Conservation (phyloP, 371 early-diverging fungal species). For the Rhizomucor pusillus region DNA sequence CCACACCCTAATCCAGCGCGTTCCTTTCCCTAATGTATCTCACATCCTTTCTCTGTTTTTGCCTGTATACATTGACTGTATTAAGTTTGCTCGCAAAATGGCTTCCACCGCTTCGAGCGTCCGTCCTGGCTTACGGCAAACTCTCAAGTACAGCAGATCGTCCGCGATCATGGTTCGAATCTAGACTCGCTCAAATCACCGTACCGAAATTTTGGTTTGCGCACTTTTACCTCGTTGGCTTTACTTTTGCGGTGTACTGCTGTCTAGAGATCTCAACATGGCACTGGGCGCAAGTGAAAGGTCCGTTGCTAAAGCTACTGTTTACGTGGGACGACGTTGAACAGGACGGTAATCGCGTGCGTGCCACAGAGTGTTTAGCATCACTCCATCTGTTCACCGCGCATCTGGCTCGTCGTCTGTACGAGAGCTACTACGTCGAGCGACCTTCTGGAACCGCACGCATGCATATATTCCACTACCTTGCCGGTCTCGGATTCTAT, state of each 20-base stretch:
- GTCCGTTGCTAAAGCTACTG: conserved; percentile 16
- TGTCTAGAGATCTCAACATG: conserved; percentile 15
- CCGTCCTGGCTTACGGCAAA: conserved; percentile 47
- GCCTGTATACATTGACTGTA: conserved; percentile 13
- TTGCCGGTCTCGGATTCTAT: conserved; percentile 70
- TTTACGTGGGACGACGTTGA: conserved; percentile 17
- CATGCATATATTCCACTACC: conserved; percentile 71
- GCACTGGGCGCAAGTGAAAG: not conserved
- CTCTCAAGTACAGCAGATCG: conserved; percentile 25
- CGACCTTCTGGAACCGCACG: conserved; percentile 49
- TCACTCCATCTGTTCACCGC: conserved; percentile 46
- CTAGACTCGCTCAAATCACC: conserved; percentile 23
- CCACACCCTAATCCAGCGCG: too few relatives aligned
- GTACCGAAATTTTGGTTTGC: conserved; percentile 68
- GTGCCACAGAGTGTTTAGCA: conserved; percentile 24
- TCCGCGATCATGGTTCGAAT: conserved; percentile 19
- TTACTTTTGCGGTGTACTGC: conserved; percentile 21
- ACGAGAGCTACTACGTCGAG: conserved; percentile 64
- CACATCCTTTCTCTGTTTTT: conserved; percentile 10
- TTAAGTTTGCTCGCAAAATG: conserved; percentile 26
- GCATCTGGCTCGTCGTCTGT: conserved; percentile 61
- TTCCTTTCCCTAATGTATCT: conserved; percentile 8
- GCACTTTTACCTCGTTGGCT: conserved; percentile 67
- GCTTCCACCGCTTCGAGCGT: conserved; percentile 24
- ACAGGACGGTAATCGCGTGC: conserved; percentile 15